Evolutionary conservation across 805 yeast species (phyloP), one percentile per base, ranked within the genome.

Genomic region (Sporopachydermia quercuum): DNA sequence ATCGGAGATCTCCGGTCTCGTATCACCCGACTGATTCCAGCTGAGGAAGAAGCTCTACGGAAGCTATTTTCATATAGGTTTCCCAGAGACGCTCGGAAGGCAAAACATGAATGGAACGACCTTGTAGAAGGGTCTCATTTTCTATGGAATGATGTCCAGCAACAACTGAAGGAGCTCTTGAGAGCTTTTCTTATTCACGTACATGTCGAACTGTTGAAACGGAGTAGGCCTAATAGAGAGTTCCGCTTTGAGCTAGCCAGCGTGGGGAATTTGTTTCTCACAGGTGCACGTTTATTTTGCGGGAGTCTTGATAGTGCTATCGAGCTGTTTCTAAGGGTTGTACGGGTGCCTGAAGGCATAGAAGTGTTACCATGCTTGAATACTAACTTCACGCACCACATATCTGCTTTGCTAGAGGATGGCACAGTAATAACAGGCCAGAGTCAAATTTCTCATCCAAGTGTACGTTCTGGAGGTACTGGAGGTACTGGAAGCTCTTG

Each of bases 1-100:
- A 84, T 87, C 40, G 97, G 97, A 2, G 97, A 87, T 53, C 67
- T 87, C 2, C 62, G 96, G 38, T 83, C 94, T 0, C 58, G 97
- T 41, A 66, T 86, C 18, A 81, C 85, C 0, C 60, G 87, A 40
- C 58, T 87, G 42, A 78, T 84, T 27, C 79, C 85, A 1, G 70
- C 66, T 19, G 61, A 66, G 18, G 45, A 70, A 27, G 54, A 64
- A 14, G 54, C 59, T 2, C 44, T 56, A 35, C 49, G 55, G n/a
- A 42, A 40, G 4, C 44, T 73, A 30, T 47, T 74, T 14, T 65
- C 70, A 4, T 65, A 66, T 48, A 52, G 93, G 39, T 59, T 81
- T 16, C 64, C 76, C 0, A 57, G 57, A 2, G 68, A 66, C 34
- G 52, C 69, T 0, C 50, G 45, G 0, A 57, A 50, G 16, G 95